These are phyloP conservation scores for Aspergillus incahuasiensis DNA, from an alignment of 495 filamentous ascomycete species.

Conservation along the genomic window DNA sequence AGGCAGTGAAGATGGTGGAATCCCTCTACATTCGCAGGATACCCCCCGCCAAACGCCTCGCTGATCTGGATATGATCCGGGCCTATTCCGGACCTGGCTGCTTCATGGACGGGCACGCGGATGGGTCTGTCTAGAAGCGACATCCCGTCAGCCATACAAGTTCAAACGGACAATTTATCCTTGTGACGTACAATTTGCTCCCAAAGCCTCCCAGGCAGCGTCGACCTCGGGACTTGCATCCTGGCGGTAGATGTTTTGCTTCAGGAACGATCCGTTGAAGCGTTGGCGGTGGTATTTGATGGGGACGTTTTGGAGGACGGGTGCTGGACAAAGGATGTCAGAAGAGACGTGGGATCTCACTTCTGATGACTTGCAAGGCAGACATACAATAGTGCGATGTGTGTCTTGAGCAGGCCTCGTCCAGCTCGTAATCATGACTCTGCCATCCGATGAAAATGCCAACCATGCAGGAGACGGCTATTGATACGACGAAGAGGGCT, in stretches of 20 bases:
- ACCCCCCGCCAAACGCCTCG: slow-evolving; percentile 50
- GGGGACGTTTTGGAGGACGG: slow-evolving; percentile 5
- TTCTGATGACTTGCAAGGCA: too few relatives aligned
- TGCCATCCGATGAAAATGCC: slow-evolving; percentile 10
- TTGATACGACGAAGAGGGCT: not conserved
- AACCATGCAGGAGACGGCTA: not conserved
- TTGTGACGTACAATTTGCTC: slow-evolving; percentile 43
- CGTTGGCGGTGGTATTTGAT: slow-evolving; percentile 16
- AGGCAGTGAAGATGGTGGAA: slow-evolving; percentile 56
- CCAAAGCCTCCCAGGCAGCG: slow-evolving; percentile 53
- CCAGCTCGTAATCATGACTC: slow-evolving; percentile 3
- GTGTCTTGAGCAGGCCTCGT: slow-evolving; percentile 12
- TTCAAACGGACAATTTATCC: not conserved
- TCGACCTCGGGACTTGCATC: slow-evolving; percentile 51
- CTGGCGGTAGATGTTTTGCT: slow-evolving; percentile 50
- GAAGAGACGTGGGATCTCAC: too few relatives aligned
- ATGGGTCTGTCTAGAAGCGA: slow-evolving; percentile 32
- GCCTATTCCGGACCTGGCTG: slow-evolving; percentile 35
- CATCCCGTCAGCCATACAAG: not conserved
- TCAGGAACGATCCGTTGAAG: slow-evolving; percentile 50
- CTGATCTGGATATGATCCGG: slow-evolving; percentile 47
- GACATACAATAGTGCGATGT: slow-evolving; percentile 10
- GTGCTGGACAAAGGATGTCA: not conserved
- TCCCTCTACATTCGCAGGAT: slow-evolving; percentile 51
- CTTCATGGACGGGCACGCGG: slow-evolving; percentile 34